Conservation (phyloP, 768 basidiomycete species). For the Collybia sp. region DNA sequence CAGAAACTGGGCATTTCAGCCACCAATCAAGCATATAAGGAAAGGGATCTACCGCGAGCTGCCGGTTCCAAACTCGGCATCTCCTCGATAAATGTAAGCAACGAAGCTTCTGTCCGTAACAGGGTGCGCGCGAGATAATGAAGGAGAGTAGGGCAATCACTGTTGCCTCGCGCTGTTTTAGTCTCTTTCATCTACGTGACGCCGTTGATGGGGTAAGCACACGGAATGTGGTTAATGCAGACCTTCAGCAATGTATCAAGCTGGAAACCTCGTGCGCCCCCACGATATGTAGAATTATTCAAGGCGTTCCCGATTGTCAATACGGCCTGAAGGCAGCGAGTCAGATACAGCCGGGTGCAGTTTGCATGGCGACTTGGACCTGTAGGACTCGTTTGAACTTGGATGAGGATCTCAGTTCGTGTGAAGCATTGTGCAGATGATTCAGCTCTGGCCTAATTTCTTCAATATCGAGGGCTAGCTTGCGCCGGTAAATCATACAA, state of each 20-base stretch:
- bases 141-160: slow-evolving; percentile 82
- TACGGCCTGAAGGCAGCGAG: slow-evolving; percentile 44
- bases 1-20: slow-evolving; percentile 52
- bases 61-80: slow-evolving; percentile 80
- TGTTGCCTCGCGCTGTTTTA: slow-evolving; percentile 61
- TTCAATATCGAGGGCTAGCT: slow-evolving; percentile 76
- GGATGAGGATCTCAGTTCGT: slow-evolving; percentile 58
- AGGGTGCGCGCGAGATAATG: slow-evolving; percentile 84
- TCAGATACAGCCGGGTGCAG: background rate
- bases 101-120: slow-evolving; percentile 56
- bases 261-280: slow-evolving; percentile 81
- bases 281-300: slow-evolving; percentile 80
- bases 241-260: slow-evolving; percentile 83
- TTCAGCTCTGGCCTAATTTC: slow-evolving; percentile 82
- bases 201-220: slow-evolving; percentile 1
- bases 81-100: slow-evolving; percentile 75
- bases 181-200: slow-evolving; percentile 70
- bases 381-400: slow-evolving; percentile 70
- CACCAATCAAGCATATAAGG: background rate
- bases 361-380: slow-evolving; percentile 28
- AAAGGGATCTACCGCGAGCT: slow-evolving; percentile 51
- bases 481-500: slow-evolving; percentile 82
- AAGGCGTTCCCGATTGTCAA: slow-evolving; percentile 77
- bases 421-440: slow-evolving; percentile 63
- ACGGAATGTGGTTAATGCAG: slow-evolving; percentile 3